Evolutionary conservation across 2,329 filamentous ascomycete species (phyloP), one percentile per base, ranked within the genome.

Genomic region (Conoideocrella luteorostrata): DNA sequence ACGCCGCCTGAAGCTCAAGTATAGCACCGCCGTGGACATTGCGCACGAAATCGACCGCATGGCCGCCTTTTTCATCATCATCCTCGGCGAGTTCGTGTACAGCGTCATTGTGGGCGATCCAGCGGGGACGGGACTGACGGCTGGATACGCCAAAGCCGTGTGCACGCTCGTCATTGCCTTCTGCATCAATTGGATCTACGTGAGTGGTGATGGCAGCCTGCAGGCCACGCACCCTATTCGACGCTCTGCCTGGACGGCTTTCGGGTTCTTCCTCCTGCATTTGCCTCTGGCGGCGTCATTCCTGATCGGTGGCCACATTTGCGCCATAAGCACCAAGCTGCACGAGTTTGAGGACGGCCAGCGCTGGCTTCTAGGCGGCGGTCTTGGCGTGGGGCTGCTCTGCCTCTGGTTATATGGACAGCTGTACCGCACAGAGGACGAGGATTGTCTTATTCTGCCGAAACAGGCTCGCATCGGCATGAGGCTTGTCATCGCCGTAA

Each of bases 31-130:
- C 0, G 68, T 72, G 4, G 69, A 74, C 44, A 70, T 74, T 41
- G 61, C 65, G 10, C 71, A 74, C 47, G 70, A 74, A 49, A 61
- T 72, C 26, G 71, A 74, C 48, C 66, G 71, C 9, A 69, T 72
- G 56, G 69, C 69, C 0, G 70, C 69, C 12, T 74, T 74, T 48
- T 72, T 69, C 53, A 74, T 74, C 48, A 72, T 74, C 44, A 70
- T 70, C n/a, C 63, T 74, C 0, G 71, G 30, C 41, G 71, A 74
- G 47, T 74, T 72, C 48, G 59, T 73, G 13, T 72, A 71, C 47
- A 64, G 64, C 45, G 69, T 73, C 37, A 61, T 74, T 29, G 69
- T 73, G 10, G 69, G 68, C 4, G 65, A 67, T 22, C 68, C 69
- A 34, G 67, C 70, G 2, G 70, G 66, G 7, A 56, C 67, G 12